Evolutionary conservation across 805 yeast genomes (phyloP).

Genomic region (Cyberlindnera galapagoensis): DNA sequence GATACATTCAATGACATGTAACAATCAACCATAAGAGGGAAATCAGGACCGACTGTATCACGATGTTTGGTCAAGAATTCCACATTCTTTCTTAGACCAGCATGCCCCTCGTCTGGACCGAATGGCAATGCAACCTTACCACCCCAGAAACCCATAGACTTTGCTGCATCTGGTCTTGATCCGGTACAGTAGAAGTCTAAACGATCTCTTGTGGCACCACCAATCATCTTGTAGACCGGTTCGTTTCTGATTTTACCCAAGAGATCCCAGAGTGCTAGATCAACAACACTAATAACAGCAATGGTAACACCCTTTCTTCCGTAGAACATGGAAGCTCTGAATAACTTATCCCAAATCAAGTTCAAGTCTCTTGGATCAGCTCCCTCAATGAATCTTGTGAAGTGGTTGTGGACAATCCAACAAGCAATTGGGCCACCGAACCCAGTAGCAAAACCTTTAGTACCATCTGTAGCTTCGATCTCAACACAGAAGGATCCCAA

Average conservation of each 20-base stretch:
- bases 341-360: constrained; percentile 41
- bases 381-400: constrained; percentile 38
- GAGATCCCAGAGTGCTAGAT: constrained; percentile 45
- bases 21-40: constrained; percentile 49
- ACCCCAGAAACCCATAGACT: constrained; percentile 46
- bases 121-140: constrained; percentile 46
- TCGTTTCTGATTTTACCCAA: constrained; percentile 43
- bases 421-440: constrained; percentile 48
- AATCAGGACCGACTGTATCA: constrained; percentile 42
- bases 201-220: constrained; percentile 41
- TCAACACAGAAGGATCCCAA: constrained; percentile 45
- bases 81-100: constrained; percentile 38
- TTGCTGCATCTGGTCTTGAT: constrained; percentile 40
- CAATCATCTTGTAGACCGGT: constrained; percentile 46
- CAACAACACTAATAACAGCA: constrained; percentile 42
- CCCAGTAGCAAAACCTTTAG: constrained; percentile 45
- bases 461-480: constrained; percentile 41
- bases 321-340: constrained; percentile 44
- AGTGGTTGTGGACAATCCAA: constrained; percentile 41
- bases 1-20: constrained; percentile 45
- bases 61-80: constrained; percentile 39
- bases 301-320: constrained; percentile 44
- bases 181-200: constrained; percentile 46
- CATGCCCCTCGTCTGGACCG: constrained; percentile 46
- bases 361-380: constrained; percentile 42